phyloP scores from a whole-genome alignment of 306 rosid genomes.

The Castanea crenata region DNA sequence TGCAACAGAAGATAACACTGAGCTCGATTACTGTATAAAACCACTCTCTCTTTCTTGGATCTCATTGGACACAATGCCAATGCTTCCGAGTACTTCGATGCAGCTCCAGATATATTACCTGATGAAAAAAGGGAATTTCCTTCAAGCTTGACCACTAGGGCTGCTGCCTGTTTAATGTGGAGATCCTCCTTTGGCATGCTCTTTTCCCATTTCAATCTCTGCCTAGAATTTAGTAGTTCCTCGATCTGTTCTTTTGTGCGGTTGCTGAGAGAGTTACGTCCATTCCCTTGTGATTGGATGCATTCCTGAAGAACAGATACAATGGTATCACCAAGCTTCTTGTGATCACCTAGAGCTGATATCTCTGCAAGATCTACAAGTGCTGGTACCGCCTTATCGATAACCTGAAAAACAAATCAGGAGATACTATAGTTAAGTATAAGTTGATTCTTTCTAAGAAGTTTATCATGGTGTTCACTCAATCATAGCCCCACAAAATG shows the following conservation, averaged over 20 bases:
- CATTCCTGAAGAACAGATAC: conserved; percentile 86
- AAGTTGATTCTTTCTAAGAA: not conserved
- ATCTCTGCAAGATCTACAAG: conserved; percentile 91
- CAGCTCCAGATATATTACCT: conserved; percentile 93
- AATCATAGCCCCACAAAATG: not conserved
- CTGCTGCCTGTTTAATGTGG: conserved; percentile 98
- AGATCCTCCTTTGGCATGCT: conserved; percentile 95
- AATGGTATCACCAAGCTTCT: conserved; percentile 88
- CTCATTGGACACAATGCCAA: conserved; percentile 93
- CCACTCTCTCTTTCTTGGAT: conserved; percentile 95
- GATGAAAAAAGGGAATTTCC: conserved; percentile 97
- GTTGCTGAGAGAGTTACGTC: conserved; percentile 54
- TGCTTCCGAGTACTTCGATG: conserved; percentile 92
- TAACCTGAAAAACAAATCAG: conserved; percentile 50
- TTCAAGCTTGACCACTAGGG: conserved; percentile 94
- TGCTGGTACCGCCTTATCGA: conserved; percentile 90
- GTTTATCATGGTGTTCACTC: not conserved
- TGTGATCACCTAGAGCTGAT: conserved; percentile 83
- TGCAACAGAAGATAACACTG: conserved; percentile 92
- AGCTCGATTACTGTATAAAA: conserved; percentile 92
- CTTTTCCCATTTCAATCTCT: conserved; percentile 92
- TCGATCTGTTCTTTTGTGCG: conserved; percentile 81
- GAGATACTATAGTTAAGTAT: conserved; percentile 3
- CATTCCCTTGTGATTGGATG: conserved; percentile 72
- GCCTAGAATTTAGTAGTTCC: conserved; percentile 71